phyloP scores from a whole-genome alignment of 495 filamentous ascomycete genomes.

The Chaetomium tenue region DNA sequence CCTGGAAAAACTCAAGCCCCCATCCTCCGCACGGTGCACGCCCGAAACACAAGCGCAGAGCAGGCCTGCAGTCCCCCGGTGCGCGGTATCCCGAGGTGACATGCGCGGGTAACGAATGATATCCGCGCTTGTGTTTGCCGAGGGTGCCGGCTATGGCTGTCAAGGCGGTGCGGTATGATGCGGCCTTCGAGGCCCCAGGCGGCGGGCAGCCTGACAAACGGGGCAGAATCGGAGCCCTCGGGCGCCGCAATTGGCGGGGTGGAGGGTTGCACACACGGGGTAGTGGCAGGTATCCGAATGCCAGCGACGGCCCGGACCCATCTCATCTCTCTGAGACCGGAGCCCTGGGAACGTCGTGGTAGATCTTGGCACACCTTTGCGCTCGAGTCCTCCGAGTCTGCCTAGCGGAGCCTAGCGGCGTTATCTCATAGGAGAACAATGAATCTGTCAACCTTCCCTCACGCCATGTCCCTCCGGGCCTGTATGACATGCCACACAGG shows the following conservation, averaged over 20 bases:
- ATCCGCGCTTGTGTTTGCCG: constrained; percentile 5
- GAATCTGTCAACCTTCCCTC: neutral
- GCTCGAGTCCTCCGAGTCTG: constrained; percentile 2
- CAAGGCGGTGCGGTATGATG: constrained; percentile 12
- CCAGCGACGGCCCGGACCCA: constrained; percentile 22
- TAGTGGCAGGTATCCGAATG: constrained; percentile 19
- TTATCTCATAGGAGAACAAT: constrained; percentile 12
- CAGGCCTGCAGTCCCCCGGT: constrained; percentile 10
- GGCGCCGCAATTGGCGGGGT: constrained; percentile 16
- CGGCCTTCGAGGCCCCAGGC: neutral
- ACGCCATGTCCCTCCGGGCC: neutral
- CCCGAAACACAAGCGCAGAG: constrained; percentile 7
- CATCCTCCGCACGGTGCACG: constrained; percentile 5
- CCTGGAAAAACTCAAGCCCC: neutral
- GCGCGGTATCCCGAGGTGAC: neutral
- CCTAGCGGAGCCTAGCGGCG: neutral
- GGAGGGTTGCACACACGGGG: constrained; percentile 3
- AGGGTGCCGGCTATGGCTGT: constrained; percentile 10
- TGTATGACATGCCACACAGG: constrained; percentile 15
- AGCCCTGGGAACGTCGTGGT: constrained; percentile 5
- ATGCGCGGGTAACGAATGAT: constrained; percentile 7
- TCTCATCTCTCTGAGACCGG: constrained; percentile 18
- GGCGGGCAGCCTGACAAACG: neutral
- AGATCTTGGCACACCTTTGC: constrained; percentile 1
- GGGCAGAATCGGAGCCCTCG: constrained; percentile 5